These are phyloP conservation scores for Podila horticola DNA, from an alignment of 192 early-diverging fungal species.

Conservation along the genomic window DNA sequence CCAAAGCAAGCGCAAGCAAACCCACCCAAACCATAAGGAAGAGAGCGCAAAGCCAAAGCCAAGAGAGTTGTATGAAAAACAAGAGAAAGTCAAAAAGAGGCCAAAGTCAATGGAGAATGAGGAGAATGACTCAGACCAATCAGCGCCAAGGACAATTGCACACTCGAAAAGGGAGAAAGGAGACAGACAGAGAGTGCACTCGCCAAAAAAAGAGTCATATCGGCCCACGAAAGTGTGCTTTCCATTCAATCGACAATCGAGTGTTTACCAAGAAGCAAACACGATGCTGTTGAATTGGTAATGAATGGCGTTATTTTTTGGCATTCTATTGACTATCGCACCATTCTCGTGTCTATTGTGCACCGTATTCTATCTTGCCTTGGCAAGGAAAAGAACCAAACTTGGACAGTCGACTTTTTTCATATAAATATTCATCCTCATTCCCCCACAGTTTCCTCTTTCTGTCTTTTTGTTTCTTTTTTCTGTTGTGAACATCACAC, in stretches of 20 bases:
- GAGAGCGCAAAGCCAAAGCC: not conserved
- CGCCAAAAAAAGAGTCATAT: too few relatives aligned
- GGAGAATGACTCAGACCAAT: conserved; percentile 32
- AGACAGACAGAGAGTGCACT: not conserved
- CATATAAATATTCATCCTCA: conserved; percentile 29
- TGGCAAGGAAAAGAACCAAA: not conserved
- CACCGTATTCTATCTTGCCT: not conserved
- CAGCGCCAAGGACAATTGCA: conserved; percentile 19
- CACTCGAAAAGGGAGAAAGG: not conserved
- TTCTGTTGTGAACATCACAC: conserved; percentile 36
- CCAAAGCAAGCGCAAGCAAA: too few relatives aligned
- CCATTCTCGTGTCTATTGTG: conserved; percentile 1
- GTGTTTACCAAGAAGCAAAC: not conserved
- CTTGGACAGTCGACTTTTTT: too few relatives aligned
- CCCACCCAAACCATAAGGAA: not conserved
- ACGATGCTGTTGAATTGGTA: not conserved
- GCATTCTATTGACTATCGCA: not conserved
- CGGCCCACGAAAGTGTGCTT: too few relatives aligned
- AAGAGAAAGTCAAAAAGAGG: not conserved
- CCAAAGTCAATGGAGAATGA: not conserved
- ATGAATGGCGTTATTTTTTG: not conserved
- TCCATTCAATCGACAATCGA: too few relatives aligned
- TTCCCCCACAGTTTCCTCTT: conserved; percentile 17
- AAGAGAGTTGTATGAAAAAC: conserved; percentile 32
- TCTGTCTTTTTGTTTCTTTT: conserved; percentile 6